Base-by-base conservation (phyloP, 345 rosid species). In the Erodium maritimum region DNA sequence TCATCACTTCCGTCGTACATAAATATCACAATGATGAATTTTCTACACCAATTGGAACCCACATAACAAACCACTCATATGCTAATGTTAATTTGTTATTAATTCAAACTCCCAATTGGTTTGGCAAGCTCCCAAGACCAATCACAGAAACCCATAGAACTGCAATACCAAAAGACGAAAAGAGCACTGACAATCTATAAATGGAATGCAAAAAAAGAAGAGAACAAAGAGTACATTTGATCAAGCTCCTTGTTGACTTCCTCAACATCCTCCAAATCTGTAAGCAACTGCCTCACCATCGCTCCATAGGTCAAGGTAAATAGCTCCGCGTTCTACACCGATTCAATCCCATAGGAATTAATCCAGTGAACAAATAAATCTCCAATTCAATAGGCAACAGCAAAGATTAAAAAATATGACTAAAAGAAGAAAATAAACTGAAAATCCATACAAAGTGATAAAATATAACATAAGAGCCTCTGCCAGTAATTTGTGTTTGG, bases 171-270 rank as follows among this genome's bases (percentile, higher is more conserved):
- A 37, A 37, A 3, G 1, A 5, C 2, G 14, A 37, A 37, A 50
- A 50, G 19, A 50, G n/a, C 51, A 50, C 5, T 18, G 17, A 17
- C 53, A 50, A 50, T 5, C 46, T 50, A 50, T 12, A 17, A 17
- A 50, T 50, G 18, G 57, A 20, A 55, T 21, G 14, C 13, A 37
- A 37, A 16, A 20, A 8, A 55, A 4, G 16, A 20, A 1, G 14
- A 54, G 1, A 4, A 21, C 3, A 16, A 54, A 2, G 23, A 7
- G 24, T 55, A 55, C 57, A 55, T 55, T 55, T 55, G 57, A 55
- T 55, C 57, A 22, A 55, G 57, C 57, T 21, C 29, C 3, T 55
- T 55, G 33, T 55, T 55, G n/a, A 55, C 57, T 55, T 55, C 57
- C 57, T 55, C 57, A 23, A 55, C 57, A 12, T 55, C 57, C 24